Evolutionary conservation across 345 rosid species (phyloP), one percentile per base, ranked within the genome.

Genomic region (Lepidium africanum): DNA sequence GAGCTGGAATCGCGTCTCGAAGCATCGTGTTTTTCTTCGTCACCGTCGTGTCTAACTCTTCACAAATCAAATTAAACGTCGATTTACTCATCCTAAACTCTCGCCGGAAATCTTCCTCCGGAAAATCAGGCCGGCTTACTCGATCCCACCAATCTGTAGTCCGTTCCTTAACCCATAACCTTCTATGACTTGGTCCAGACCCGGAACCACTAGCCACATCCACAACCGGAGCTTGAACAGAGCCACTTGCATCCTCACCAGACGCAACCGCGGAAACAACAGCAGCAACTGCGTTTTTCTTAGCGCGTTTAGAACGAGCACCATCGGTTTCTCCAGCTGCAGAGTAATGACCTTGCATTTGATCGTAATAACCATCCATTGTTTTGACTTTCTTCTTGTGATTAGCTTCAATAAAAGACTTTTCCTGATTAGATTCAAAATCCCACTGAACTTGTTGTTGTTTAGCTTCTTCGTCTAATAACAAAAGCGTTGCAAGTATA

Each of bases 21-120:
- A 90, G 80, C 87, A 83, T 82, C 61, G 96, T 92, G 81, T 92
- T 92, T 84, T 86, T 89, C 85, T 92, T 92, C 62, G 76, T 92
- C 33, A 92, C 94, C 16, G 75, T 79, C 8, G 83, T 60, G 30
- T 89, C 92, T 41, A 91, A 73, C 75, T 89, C 90, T 69, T 79
- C 81, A 77, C 96, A 91, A 19, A 91, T 83, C 70, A 89, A 52
- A 11, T 80, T 76, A 59, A 91, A 91, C 43, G 97, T 91, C 3
- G 87, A 79, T 50, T 81, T 86, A 55, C 96, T 86, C 97, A 89
- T 91, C 59, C 94, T 75, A 54, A 91, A 89, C 47, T 80, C 88
- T 12, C 77, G 81, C 58, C 79, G 76, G 76, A 91, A 91, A 65
- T 89, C 88, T 12, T 84, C 88, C 10, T 85, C 92, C 0, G 94